Percentiles rank a stretch among this genome's conserved stretches.
These are phyloP conservation scores for Trichosporon faecale DNA, from an alignment of 1,284 basidiomycete genomes.

Conservation along the genomic window DNA sequence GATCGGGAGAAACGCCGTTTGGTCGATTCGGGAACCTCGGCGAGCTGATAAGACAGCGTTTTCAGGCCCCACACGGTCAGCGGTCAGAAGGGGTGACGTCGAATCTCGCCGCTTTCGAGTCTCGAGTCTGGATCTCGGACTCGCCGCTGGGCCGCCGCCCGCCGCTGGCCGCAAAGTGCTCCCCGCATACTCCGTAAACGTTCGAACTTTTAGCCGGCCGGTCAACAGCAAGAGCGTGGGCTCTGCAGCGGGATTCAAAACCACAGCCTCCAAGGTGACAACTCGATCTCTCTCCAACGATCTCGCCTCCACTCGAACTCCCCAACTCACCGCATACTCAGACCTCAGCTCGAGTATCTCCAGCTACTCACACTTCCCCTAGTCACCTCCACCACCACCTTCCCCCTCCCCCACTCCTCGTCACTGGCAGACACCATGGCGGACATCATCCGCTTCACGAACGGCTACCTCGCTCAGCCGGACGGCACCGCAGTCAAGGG, in stretches of 20 bases:
- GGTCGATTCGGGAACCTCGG: not conserved
- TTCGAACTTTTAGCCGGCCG: not conserved
- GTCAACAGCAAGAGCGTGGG: too few relatives aligned
- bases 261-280: not conserved
- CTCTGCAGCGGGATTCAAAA: not conserved
- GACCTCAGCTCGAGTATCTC: not conserved
- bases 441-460: conserved; percentile 72
- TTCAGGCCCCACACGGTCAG: not conserved
- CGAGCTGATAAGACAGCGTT: conserved; percentile 10
- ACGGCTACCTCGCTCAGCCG: conserved; percentile 70
- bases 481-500: conserved; percentile 59
- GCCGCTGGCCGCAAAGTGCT: not conserved
- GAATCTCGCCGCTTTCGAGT: not conserved
- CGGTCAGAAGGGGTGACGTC: not conserved
- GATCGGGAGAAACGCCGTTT: not conserved
- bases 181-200: not conserved
- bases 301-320: not conserved
- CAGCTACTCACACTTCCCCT: not conserved
- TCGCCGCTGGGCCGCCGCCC: not conserved
- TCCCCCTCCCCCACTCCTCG: not conserved
- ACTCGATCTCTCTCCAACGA: not conserved
- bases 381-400: not conserved
- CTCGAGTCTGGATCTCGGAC: not conserved
- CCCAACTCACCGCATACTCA: not conserved
- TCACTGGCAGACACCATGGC: conserved; percentile 13